These are phyloP conservation scores for Colletotrichum scovillei DNA, from an alignment of 2,329 filamentous ascomycete species.

Conservation along the genomic window DNA sequence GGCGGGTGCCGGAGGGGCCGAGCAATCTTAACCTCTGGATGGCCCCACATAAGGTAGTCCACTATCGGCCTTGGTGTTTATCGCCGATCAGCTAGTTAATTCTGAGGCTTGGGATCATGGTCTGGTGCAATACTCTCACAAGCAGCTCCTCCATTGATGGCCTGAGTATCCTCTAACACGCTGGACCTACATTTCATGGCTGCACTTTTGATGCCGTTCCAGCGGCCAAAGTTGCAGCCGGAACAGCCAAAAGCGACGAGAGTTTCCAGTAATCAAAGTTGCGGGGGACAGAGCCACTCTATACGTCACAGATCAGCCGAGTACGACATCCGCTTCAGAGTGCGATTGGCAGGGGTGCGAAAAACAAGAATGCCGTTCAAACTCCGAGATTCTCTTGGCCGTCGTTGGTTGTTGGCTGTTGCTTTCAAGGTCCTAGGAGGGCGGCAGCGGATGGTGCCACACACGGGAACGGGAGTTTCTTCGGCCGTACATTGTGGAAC, in stretches of 20 bases:
- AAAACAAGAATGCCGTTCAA: not conserved
- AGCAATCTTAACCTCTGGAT: not conserved
- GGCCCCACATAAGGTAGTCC: not conserved
- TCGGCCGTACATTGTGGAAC: slow-evolving; percentile 15
- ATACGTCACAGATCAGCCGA: slow-evolving; percentile 21
- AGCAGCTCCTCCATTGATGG: not conserved
- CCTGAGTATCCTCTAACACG: not conserved
- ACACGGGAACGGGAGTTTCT: not conserved
- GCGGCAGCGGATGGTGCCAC: not conserved
- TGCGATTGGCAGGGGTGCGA: not conserved
- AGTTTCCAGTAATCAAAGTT: slow-evolving; percentile 9
- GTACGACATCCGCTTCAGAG: slow-evolving; percentile 1
- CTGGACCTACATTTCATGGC: not conserved
- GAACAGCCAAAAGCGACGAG: not conserved
- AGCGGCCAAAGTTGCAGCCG: not conserved
- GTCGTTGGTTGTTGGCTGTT: not conserved
- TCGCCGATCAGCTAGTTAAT: not conserved
- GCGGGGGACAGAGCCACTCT: slow-evolving; percentile 25
- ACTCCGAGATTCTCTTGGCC: not conserved
- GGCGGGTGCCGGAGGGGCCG: slow-evolving; percentile 3
- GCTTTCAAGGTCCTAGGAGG: not conserved
- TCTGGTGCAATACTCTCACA: not conserved
- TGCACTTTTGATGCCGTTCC: not conserved
- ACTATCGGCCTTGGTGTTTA: not conserved
- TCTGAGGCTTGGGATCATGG: not conserved